phyloP scores from a whole-genome alignment of 2,329 filamentous ascomycete species.

The Tolypocladium cylindrosporum region DNA sequence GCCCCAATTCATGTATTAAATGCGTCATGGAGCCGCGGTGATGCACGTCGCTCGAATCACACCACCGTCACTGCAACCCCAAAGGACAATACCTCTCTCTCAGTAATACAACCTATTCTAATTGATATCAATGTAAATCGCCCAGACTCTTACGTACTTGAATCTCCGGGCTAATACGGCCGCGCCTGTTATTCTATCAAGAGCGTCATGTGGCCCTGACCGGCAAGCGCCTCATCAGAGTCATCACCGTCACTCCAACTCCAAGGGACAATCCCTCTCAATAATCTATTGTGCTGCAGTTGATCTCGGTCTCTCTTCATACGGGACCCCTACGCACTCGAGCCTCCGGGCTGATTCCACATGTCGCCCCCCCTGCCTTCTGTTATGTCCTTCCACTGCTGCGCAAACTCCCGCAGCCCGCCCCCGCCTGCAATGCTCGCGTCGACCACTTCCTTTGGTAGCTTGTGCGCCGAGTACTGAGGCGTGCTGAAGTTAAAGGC shows the following conservation, averaged over 20 bases:
- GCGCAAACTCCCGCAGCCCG: conserved; percentile 70
- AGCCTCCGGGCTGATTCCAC: conserved; percentile 22
- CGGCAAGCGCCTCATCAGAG: neutral
- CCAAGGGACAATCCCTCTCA: neutral
- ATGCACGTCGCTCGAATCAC: no score
- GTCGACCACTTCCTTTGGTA: conserved; percentile 85
- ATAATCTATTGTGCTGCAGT: neutral
- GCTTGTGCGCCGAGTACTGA: conserved; percentile 89
- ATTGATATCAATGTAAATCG: neutral
- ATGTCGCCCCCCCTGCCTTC: conserved; percentile 29
- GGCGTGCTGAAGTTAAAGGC: conserved; percentile 78
- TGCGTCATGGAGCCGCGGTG: no score
- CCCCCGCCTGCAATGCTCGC: conserved; percentile 59
- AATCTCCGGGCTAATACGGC: neutral
- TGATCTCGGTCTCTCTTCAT: neutral
- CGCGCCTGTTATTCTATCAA: neutral
- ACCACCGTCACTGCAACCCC: no score
- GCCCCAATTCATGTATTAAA: neutral
- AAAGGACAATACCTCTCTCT: neutral
- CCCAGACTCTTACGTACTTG: neutral
- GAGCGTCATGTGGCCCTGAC: neutral
- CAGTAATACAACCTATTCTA: neutral
- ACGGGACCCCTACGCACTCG: conserved; percentile 1
- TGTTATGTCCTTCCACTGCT: conserved; percentile 58
- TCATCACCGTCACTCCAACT: neutral